These are phyloP conservation scores for Tricladium varicosporioides DNA, from an alignment of 2,329 filamentous ascomycete genomes.

Conservation along the genomic window DNA sequence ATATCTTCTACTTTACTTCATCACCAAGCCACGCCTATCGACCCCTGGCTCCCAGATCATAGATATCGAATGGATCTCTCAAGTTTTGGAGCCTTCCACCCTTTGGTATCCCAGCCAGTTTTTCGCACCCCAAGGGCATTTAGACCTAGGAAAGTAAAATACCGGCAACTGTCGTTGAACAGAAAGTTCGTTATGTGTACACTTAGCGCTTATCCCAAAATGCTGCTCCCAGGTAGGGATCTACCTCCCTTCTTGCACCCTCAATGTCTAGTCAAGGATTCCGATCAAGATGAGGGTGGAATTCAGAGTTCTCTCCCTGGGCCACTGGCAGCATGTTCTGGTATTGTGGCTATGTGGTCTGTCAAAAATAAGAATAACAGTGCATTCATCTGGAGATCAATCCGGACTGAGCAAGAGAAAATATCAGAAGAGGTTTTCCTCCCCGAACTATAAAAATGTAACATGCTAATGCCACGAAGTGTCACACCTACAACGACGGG, in stretches of 20 bases:
- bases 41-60: no score
- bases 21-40: no score
- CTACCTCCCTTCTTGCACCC: constrained; percentile 24
- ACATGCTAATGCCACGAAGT: background rate
- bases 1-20: no score
- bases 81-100: no score
- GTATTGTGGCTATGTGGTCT: constrained; percentile 14
- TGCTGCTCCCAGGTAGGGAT: constrained; percentile 14
- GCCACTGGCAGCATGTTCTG: constrained; percentile 15
- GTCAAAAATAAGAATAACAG: constrained; percentile 17
- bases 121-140: no score
- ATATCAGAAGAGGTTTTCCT: constrained; percentile 15
- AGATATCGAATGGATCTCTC: no score
- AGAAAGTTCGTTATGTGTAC: constrained; percentile 17
- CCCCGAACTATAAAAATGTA: background rate
- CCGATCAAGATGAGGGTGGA: background rate
- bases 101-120: no score
- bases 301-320: background rate
- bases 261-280: background rate
- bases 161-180: constrained; percentile 12
- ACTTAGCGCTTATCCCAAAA: constrained; percentile 18
- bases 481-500: background rate
- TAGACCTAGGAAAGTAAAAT: no score
- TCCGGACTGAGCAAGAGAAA: constrained; percentile 21
- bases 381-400: constrained; percentile 18